phyloP scores from a whole-genome alignment of 2,329 filamentous ascomycete species.

The Clarireedia monteithiana region DNA sequence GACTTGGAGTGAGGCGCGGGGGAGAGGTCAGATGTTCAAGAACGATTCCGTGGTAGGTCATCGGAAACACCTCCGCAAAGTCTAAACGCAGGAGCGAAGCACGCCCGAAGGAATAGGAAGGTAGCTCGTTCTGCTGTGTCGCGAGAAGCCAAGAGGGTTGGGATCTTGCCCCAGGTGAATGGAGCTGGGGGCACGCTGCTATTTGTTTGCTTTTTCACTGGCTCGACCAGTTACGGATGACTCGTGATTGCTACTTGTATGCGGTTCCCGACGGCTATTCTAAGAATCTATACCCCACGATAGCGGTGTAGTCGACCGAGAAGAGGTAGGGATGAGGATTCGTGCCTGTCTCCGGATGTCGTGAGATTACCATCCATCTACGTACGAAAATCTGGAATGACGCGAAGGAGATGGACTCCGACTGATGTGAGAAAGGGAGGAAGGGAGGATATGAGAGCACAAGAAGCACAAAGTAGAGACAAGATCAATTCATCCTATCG shows the following conservation, averaged over 20 bases:
- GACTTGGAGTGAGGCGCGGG: background rate
- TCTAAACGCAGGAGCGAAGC: background rate
- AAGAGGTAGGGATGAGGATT: background rate
- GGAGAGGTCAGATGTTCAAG: constrained; percentile 9
- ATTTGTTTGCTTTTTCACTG: background rate
- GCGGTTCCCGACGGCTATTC: background rate
- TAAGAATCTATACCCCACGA: background rate
- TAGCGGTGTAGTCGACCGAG: constrained; percentile 1
- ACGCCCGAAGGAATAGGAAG: background rate
- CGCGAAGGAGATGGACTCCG: background rate
- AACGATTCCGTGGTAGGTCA: constrained; percentile 6
- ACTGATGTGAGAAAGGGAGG: background rate
- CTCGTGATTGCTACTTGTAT: constrained; percentile 5
- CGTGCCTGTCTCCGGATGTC: no score
- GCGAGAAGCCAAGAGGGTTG: constrained; percentile 4
- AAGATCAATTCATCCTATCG: background rate
- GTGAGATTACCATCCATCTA: background rate
- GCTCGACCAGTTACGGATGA: background rate
- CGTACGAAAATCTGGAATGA: background rate
- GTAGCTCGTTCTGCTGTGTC: background rate
- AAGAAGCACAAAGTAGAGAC: background rate
- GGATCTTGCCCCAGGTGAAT: background rate
- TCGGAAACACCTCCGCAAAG: constrained; percentile 5
- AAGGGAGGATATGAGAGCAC: background rate
- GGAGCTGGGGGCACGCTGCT: background rate